phyloP scores from a whole-genome alignment of 208 protist species.

The Acanthamoeba healyi region DNA sequence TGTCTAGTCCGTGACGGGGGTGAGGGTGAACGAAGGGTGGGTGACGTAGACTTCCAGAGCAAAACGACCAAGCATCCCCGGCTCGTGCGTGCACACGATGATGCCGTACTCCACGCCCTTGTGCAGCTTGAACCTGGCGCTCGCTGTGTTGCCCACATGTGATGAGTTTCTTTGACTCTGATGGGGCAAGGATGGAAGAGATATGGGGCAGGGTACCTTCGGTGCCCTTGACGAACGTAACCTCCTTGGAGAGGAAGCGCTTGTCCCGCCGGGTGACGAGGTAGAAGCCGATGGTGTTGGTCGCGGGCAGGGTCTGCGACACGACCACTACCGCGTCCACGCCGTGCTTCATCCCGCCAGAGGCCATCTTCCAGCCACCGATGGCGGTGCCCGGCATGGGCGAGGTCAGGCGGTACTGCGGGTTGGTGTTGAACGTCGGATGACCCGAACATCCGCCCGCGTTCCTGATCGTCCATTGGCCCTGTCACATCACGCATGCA shows the following conservation, averaged over 20 bases:
- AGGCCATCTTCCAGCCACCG: not conserved
- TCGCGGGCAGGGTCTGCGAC: slow-evolving; percentile 17
- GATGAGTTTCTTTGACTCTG: no score
- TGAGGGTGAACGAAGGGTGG: slow-evolving; percentile 18
- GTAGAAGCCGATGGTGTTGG: slow-evolving; percentile 69
- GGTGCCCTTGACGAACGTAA: slow-evolving; percentile 45
- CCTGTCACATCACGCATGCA: not conserved
- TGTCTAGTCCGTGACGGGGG: no score
- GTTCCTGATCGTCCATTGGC: slow-evolving; percentile 34
- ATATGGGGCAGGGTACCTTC: no score
- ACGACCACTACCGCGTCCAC: slow-evolving; percentile 19
- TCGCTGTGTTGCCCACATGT: no score
- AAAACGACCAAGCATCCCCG: slow-evolving; percentile 7
- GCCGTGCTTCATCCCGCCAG: not conserved
- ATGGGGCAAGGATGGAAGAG: no score
- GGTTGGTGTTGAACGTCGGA: slow-evolving; percentile 58
- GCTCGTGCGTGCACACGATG: slow-evolving; percentile 57
- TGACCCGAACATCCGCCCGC: slow-evolving; percentile 26
- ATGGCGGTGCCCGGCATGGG: not conserved
- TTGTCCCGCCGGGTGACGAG: not conserved
- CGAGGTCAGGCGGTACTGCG: not conserved
- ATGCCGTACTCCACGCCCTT: slow-evolving; percentile 44
- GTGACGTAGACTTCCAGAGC: slow-evolving; percentile 45
- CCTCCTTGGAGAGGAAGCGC: slow-evolving; percentile 12
- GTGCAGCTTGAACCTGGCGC: not conserved